Percentiles rank a stretch among this genome's conserved stretches.
phyloP scores from a whole-genome alignment of 441 rosid genomes.

The Aleurites moluccanus region DNA sequence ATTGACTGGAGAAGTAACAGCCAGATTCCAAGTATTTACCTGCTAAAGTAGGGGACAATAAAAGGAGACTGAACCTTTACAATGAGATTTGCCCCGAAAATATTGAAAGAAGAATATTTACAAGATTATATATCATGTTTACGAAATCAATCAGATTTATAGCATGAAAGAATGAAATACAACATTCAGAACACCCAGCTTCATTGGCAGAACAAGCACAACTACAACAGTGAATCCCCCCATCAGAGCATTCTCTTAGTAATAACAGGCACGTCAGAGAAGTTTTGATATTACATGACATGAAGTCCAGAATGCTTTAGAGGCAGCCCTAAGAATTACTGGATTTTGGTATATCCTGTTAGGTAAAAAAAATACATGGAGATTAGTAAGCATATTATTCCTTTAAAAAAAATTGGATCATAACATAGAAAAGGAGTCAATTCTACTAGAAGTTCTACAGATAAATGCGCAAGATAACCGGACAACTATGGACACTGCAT shows the following conservation, averaged over 20 bases:
- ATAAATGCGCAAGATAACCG: background rate
- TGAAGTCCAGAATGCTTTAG: constrained; percentile 90
- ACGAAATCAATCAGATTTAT: constrained; percentile 29
- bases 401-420: background rate
- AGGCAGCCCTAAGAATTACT: constrained; percentile 60
- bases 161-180: constrained; percentile 41
- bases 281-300: constrained; percentile 85
- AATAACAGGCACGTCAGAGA: constrained; percentile 40
- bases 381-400: background rate
- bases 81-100: constrained; percentile 15
- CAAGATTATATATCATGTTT: constrained; percentile 32
- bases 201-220: constrained; percentile 32
- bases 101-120: constrained; percentile 37
- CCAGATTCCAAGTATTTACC: background rate
- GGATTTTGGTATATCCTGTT: constrained; percentile 94
- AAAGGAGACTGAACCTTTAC: background rate
- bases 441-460: background rate
- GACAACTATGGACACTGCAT: background rate
- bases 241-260: constrained; percentile 11
- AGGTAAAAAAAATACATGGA: background rate
- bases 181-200: constrained; percentile 28
- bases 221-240: constrained; percentile 26
- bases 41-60: background rate
- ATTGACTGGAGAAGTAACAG: background rate
- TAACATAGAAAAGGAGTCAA: background rate